These are phyloP conservation scores for Oryza glaberrima DNA, from an alignment of 176 grass and related monocot genomes.

Conservation along the genomic window DNA sequence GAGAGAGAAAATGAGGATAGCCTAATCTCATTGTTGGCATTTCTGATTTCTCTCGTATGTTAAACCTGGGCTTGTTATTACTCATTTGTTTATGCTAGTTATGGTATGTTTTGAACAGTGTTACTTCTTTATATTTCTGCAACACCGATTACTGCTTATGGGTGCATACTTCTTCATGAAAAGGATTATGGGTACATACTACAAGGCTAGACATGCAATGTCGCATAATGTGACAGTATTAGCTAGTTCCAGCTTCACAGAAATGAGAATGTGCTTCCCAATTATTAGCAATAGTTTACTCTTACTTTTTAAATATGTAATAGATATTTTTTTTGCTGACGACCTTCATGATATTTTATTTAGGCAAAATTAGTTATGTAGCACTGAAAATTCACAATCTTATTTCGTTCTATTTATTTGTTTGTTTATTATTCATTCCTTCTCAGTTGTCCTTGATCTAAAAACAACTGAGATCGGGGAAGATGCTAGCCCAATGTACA, in stretches of 20 bases:
- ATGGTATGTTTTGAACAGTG: neutral
- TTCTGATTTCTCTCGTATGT: neutral
- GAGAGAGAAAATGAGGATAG: neutral
- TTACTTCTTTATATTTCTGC: neutral
- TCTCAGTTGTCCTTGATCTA: constrained; percentile 37
- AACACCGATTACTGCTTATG: neutral
- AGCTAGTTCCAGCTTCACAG: too few relatives aligned
- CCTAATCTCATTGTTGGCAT: neutral
- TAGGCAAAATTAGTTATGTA: neutral
- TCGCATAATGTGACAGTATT: neutral
- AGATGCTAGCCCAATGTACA: neutral
- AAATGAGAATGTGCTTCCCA: too few relatives aligned
- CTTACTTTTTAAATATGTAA: neutral
- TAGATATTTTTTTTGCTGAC: neutral
- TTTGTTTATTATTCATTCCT: neutral
- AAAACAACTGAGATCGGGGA: neutral
- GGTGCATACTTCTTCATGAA: neutral
- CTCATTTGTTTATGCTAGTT: neutral
- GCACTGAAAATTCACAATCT: neutral
- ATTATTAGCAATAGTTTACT: neutral
- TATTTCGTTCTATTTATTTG: neutral
- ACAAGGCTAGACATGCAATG: neutral
- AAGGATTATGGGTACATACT: neutral
- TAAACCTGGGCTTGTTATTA: neutral
- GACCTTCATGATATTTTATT: neutral